Base-by-base conservation (phyloP, 768 basidiomycete genomes). In the Lactarius quietus region DNA sequence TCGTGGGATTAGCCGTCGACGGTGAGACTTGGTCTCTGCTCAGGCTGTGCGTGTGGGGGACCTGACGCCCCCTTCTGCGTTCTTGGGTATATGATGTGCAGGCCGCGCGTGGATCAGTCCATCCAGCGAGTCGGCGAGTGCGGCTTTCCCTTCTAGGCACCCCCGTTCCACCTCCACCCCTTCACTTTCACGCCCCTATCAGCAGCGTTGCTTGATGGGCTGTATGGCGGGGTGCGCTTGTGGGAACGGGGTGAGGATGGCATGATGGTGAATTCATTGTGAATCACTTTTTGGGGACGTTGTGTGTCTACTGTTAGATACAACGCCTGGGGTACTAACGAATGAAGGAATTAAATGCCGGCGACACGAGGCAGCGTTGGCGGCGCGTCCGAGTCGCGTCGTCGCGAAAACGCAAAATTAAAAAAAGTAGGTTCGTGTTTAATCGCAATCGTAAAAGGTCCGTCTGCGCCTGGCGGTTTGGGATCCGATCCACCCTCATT, bases 141-240 rank as follows among this genome's bases (percentile, higher is more conserved):
- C 43, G 14, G 35, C 48, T 20, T n/a, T 36, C 51, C 57, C 5
- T 60, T 59, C n/a, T 35, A 4, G 39, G 17, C 33, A 20, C n/a
- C 28, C n/a, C 36, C n/a, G n/a, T n/a, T n/a, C n/a, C n/a, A n/a
- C n/a, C n/a, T n/a, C n/a, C n/a, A n/a, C n/a, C n/a, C n/a, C n/a
- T n/a, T n/a, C n/a, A n/a, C n/a, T n/a, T 28, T 58, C 52, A 54
- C 58, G 38, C 57, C 61, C 68, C 61, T 62, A 62, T 67, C 56
- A 55, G 51, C 54, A 48, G 64, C 48, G 56, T 26, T 54, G 29
- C 28, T 62, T 53, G 62, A 48, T 33, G 39, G 6, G 20, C 45
- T 14, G 48, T 52, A 48, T 57, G 51, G n/a, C 57, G 39, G 57
- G 53, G 20, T 36, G 20, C 57, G 10, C 23, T 63, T 31, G 57